A percentile compares a stretch with the other conserved stretches of the same genome.
Evolutionary conservation across 2,329 filamentous ascomycete species (phyloP).

Genomic region (Aspergillus ochraceoroseus): DNA sequence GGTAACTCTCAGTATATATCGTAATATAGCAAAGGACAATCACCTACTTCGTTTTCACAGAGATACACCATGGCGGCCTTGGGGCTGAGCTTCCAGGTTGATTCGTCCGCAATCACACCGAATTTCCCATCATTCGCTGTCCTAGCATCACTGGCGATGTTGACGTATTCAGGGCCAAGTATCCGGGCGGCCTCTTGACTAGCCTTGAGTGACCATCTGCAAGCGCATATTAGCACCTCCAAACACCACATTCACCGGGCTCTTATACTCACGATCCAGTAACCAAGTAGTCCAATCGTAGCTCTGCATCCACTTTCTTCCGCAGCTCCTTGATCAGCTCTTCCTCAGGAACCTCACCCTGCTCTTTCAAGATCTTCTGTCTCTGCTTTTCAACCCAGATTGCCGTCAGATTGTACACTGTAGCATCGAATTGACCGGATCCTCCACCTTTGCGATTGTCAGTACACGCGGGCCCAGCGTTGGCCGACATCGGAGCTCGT

Average conservation of each 20-base stretch:
- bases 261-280: slow-evolving; percentile 62
- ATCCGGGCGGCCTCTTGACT: slow-evolving; percentile 75
- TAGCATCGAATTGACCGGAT: slow-evolving; percentile 77
- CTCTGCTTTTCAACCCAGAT: slow-evolving; percentile 70
- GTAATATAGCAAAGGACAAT: background rate
- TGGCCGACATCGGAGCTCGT: slow-evolving; percentile 17
- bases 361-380: slow-evolving; percentile 47
- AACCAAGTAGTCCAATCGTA: slow-evolving; percentile 83
- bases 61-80: slow-evolving; percentile 74
- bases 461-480: background rate
- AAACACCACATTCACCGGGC: background rate
- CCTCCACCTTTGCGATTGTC: slow-evolving; percentile 61
- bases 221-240: slow-evolving; percentile 10
- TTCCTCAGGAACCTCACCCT: slow-evolving; percentile 50
- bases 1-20: background rate
- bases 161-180: slow-evolving; percentile 69
- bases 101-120: slow-evolving; percentile 72
- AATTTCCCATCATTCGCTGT: slow-evolving; percentile 72
- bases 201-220: slow-evolving; percentile 76
- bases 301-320: slow-evolving; percentile 61
- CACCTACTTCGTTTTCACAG: slow-evolving; percentile 72
- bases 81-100: slow-evolving; percentile 65
- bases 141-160: slow-evolving; percentile 65
- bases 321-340: slow-evolving; percentile 56
- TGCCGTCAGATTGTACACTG: slow-evolving; percentile 75